A percentile compares a stretch with the other conserved stretches of the same genome.
Evolutionary conservation across 768 basidiomycete genomes (phyloP).

Genomic region (Inosperma sp.): DNA sequence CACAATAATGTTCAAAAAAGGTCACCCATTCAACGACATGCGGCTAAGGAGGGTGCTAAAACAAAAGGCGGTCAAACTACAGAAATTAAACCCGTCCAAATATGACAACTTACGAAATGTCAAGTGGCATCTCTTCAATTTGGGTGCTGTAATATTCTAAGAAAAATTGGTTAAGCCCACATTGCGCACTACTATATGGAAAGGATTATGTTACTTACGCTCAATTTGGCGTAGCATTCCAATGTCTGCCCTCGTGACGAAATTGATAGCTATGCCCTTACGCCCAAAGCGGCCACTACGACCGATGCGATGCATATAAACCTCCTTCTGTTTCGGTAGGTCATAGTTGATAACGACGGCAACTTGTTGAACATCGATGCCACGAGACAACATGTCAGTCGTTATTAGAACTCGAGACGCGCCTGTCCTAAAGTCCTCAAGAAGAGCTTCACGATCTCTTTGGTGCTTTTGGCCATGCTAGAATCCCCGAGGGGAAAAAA

Average conservation of each 20-base stretch:
- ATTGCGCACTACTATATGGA: background rate
- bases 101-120: background rate
- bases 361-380: conserved; percentile 95
- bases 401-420: conserved; percentile 97
- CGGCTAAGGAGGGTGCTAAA: background rate
- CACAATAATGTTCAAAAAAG: background rate
- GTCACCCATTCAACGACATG: background rate
- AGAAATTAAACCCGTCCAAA: background rate
- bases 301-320: conserved; percentile 95
- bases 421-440: conserved; percentile 99
- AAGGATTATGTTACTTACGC: conserved; percentile 24
- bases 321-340: conserved; percentile 85
- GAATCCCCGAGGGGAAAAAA: conserved; percentile 14
- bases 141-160: conserved; percentile 4
- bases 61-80: background rate
- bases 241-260: conserved; percentile 89
- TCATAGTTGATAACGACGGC: conserved; percentile 92
- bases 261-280: conserved; percentile 92
- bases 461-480: conserved; percentile 98
- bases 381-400: conserved; percentile 93
- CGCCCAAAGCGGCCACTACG: conserved; percentile 92
- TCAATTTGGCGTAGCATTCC: conserved; percentile 86
- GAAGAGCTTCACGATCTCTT: conserved; percentile 90
- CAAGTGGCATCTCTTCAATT: conserved; percentile 3
- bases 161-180: background rate